Base-by-base conservation (phyloP, 116 monocot genomes). In the Iris pallida region DNA sequence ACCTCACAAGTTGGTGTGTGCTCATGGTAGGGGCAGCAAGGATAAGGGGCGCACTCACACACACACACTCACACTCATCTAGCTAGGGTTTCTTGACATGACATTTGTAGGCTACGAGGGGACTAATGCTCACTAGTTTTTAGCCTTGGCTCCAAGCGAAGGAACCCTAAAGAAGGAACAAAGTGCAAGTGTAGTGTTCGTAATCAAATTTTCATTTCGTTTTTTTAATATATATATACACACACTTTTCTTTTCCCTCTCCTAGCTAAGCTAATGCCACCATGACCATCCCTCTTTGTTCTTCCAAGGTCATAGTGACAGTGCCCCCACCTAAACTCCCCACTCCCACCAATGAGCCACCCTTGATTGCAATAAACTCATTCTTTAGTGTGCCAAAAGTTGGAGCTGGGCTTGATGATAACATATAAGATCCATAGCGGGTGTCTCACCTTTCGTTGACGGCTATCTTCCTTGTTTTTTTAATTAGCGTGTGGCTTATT, bases 11-110 rank as follows among this genome's bases (percentile, higher is more conserved):
- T 16, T 57, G 6, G 17, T 57, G 18, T 16, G 57, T 5, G 18
- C 20, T 57, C 20, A 17, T 64, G 64, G 46, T 15, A 16, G 15
- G 47, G 57, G 20, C 9, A n/a, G n/a, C n/a, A 16, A 57, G 42
- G 64, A 64, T 64, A 64, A 64, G 64, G 64, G 47, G 45, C 64
- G 47, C 16, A 17, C 20, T 19, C 18, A n/a, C n/a, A n/a, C n/a
- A n/a, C n/a, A n/a, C n/a, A n/a, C n/a, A n/a, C n/a, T n/a, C n/a
- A n/a, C n/a, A n/a, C n/a, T n/a, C n/a, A n/a, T n/a, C n/a, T n/a
- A 47, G 3, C 64, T 47, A 47, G 46, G 64, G 14, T 30, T 17
- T 8, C 16, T 47, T 63, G 17, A 64, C 64, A 47, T 64, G 64
- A 64, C 64, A 64, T 46, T 11, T 64, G 20, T 45, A 43, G 46